Evolutionary conservation across 805 yeast species (phyloP).

Genomic region (Candida odintsovae): DNA sequence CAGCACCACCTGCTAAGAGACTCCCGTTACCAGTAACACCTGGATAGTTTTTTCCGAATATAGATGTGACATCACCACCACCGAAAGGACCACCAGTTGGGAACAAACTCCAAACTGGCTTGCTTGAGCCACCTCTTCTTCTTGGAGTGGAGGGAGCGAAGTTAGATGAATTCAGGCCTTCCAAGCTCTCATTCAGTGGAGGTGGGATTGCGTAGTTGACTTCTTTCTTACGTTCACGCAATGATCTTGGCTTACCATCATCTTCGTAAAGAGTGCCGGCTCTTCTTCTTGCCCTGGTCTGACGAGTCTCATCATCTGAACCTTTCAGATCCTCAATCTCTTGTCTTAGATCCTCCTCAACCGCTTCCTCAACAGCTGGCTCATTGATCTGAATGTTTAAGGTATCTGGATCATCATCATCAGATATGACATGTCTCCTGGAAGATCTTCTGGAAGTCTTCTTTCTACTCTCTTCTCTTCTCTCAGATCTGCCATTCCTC

Average conservation of each 20-base stretch:
- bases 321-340: slow-evolving; percentile 39
- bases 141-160: slow-evolving; percentile 21
- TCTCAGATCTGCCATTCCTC: slow-evolving; percentile 5
- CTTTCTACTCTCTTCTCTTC: slow-evolving; percentile 17
- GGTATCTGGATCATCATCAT: slow-evolving; percentile 23
- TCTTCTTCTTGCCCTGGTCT: slow-evolving; percentile 2
- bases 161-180: slow-evolving; percentile 13
- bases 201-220: slow-evolving; percentile 83
- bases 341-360: slow-evolving; percentile 40
- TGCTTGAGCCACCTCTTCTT: slow-evolving; percentile 34
- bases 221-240: slow-evolving; percentile 64
- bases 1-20: slow-evolving; percentile 28
- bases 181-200: slow-evolving; percentile 45
- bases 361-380: slow-evolving; percentile 15
- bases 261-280: slow-evolving; percentile 12
- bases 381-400: slow-evolving; percentile 9
- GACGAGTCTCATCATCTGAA: slow-evolving; percentile 34
- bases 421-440: neutral
- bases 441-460: neutral
- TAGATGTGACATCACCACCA: slow-evolving; percentile 84
- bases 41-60: slow-evolving; percentile 67
- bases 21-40: slow-evolving; percentile 12
- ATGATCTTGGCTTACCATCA: slow-evolving; percentile 34
- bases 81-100: slow-evolving; percentile 98
- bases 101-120: slow-evolving; percentile 63